These are phyloP conservation scores for Solanum neorickii DNA, from an alignment of 257 asterid species.

Conservation along the genomic window DNA sequence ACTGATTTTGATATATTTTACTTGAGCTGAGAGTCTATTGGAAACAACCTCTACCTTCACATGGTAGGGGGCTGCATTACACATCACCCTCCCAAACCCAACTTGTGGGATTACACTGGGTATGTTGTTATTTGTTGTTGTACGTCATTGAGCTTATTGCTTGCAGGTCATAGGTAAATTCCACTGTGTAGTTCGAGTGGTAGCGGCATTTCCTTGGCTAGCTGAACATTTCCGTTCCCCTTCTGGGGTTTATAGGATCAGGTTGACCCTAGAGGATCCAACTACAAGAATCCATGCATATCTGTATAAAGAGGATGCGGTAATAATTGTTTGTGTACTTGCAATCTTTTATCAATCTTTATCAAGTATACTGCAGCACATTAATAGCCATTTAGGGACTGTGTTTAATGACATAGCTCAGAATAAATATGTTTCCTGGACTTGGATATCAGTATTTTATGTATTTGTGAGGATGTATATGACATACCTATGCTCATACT, in stretches of 20 bases:
- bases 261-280: slow-evolving; percentile 86
- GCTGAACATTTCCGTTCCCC: slow-evolving; percentile 41
- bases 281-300: slow-evolving; percentile 81
- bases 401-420: neutral
- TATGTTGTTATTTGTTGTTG: neutral
- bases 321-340: slow-evolving; percentile 10
- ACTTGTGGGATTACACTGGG: neutral
- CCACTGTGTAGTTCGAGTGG: slow-evolving; percentile 63
- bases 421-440: neutral
- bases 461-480: neutral
- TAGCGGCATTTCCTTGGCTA: slow-evolving; percentile 53
- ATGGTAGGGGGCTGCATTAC: neutral
- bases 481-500: neutral
- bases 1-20: neutral
- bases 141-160: neutral
- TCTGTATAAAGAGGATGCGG: slow-evolving; percentile 69
- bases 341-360: neutral
- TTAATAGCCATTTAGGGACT: neutral
- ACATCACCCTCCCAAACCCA: neutral
- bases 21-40: neutral
- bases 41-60: neutral
- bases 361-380: neutral
- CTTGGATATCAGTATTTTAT: neutral
- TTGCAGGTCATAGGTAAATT: slow-evolving; percentile 53
- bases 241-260: slow-evolving; percentile 48